phyloP scores from a whole-genome alignment of 2,329 filamentous ascomycete species.

The Cytospora schulzeri region DNA sequence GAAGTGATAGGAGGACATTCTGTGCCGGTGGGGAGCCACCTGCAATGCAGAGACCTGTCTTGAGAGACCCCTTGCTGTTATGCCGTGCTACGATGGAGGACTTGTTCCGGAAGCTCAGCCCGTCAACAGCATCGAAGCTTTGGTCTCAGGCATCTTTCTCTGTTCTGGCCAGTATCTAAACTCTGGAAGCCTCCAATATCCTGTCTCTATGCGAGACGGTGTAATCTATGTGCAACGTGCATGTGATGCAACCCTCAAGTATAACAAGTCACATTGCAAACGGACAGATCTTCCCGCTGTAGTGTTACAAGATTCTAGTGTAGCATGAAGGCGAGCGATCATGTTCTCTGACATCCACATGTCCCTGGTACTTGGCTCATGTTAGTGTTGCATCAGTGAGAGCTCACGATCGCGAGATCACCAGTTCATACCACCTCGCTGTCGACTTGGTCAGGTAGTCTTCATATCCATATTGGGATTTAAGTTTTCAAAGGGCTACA shows the following conservation, averaged over 20 bases:
- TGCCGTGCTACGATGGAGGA: neutral
- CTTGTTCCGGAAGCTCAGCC: neutral
- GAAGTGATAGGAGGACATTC: constrained; percentile 38
- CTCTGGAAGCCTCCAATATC: neutral
- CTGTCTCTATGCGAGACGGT: neutral
- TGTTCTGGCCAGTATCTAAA: neutral
- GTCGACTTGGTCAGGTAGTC: neutral
- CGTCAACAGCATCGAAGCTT: neutral
- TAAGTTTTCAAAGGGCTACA: neutral
- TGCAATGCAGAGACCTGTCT: neutral
- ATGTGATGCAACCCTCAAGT: neutral
- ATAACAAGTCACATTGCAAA: neutral
- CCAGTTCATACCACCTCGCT: neutral
- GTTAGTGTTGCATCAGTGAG: neutral
- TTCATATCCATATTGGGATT: neutral
- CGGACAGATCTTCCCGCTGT: neutral
- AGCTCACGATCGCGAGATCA: neutral
- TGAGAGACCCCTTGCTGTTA: neutral
- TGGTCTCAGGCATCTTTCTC: neutral
- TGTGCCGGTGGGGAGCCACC: neutral
- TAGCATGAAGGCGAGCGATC: neutral
- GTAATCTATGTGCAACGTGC: neutral
- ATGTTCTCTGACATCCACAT: neutral
- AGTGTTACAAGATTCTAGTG: neutral
- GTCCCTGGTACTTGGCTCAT: neutral